Conservation (phyloP, 2,329 filamentous ascomycete species). For the Ophidiomyces ophidiicola region DNA sequence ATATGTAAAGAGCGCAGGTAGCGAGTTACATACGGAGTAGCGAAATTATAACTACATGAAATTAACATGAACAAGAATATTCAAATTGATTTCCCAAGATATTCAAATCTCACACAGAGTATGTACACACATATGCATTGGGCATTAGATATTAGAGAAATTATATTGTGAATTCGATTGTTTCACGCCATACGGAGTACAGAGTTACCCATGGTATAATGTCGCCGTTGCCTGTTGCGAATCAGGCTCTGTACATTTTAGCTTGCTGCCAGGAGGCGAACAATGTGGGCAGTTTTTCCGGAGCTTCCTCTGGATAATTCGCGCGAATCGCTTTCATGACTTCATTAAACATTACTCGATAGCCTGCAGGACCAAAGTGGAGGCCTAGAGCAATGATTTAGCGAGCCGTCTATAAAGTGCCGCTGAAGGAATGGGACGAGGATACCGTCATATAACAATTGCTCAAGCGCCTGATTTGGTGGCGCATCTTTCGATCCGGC, state of each 20-base stretch:
- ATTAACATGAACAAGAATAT: too few relatives aligned
- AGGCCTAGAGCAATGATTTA: conserved; percentile 34
- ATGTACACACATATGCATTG: too few relatives aligned
- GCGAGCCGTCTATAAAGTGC: not conserved
- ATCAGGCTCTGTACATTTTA: not conserved
- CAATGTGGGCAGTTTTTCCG: conserved; percentile 40
- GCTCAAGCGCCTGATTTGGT: conserved; percentile 43
- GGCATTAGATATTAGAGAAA: too few relatives aligned
- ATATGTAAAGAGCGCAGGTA: too few relatives aligned
- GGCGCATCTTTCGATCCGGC: conserved; percentile 47
- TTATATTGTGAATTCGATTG: too few relatives aligned
- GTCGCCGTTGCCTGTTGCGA: not conserved
- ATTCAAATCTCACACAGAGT: too few relatives aligned
- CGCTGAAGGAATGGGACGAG: conserved; percentile 4
- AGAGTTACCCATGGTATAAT: too few relatives aligned
- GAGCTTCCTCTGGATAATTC: conserved; percentile 44
- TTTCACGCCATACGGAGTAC: too few relatives aligned
- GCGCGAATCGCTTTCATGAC: conserved; percentile 40
- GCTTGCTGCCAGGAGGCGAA: conserved; percentile 42
- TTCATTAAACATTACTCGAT: conserved; percentile 44
- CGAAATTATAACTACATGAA: too few relatives aligned
- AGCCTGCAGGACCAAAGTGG: conserved; percentile 47
- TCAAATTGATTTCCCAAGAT: too few relatives aligned
- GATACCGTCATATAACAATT: conserved; percentile 46
- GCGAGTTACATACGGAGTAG: too few relatives aligned